Conservation (phyloP, 176 grass and related monocot genomes). For the Avena sativa region DNA sequence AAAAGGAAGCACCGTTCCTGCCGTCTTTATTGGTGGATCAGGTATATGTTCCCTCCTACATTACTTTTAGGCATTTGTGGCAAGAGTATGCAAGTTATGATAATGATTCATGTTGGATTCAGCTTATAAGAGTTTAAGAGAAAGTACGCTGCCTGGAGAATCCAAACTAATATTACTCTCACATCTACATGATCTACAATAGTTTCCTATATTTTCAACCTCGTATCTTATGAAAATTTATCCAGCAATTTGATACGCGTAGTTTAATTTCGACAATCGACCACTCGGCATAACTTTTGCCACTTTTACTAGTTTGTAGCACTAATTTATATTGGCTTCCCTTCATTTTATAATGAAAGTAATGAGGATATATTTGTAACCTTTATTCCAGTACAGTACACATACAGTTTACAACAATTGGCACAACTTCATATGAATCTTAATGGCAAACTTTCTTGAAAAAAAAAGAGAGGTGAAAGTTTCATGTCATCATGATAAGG, state of each 20-base stretch:
- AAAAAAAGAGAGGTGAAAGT: background rate
- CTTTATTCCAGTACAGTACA: background rate
- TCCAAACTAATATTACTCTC: background rate
- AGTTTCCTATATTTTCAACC: background rate
- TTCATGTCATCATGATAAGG: background rate
- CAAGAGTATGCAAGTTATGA: background rate
- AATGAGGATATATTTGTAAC: no score
- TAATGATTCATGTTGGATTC: background rate
- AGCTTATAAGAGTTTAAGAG: background rate
- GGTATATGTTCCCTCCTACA: constrained; percentile 40
- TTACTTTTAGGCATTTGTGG: background rate
- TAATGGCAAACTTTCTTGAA: background rate
- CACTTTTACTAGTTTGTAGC: background rate
- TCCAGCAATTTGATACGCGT: no score
- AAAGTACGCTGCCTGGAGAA: background rate
- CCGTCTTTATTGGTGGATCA: constrained; percentile 68
- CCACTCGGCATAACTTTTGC: background rate
- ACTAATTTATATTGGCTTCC: background rate
- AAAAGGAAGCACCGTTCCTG: constrained; percentile 66
- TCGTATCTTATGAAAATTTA: background rate
- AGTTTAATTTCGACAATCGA: background rate
- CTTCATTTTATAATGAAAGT: background rate
- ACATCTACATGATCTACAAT: background rate
- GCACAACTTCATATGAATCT: background rate
- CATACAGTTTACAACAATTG: background rate